Percentiles rank a stretch among this genome's conserved stretches.
Evolutionary conservation across 352 stramenopile genomes (phyloP).

Genomic region (Globisporangium nagaii): DNA sequence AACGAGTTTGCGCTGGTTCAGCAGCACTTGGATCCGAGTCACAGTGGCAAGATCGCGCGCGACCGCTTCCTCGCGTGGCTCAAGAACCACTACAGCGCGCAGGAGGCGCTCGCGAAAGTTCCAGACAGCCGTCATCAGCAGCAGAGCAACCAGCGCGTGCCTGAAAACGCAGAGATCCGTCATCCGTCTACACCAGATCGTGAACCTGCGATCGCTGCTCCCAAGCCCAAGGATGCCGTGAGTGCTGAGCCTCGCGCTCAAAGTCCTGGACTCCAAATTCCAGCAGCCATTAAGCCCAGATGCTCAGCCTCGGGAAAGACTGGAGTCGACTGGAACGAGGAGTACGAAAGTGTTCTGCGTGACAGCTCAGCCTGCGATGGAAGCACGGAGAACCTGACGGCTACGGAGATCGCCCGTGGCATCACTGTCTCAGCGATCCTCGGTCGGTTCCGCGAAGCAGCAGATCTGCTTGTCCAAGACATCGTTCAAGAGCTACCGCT

Average conservation of each 20-base stretch:
- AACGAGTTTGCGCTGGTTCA: constrained; percentile 38
- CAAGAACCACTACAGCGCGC: constrained; percentile 27
- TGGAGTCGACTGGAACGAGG: not conserved
- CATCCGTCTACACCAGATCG: not conserved
- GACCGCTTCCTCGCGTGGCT: constrained; percentile 37
- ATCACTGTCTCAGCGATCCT: constrained; percentile 24
- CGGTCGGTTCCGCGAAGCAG: constrained; percentile 29
- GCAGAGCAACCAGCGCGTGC: not conserved
- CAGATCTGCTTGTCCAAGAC: constrained; percentile 20
- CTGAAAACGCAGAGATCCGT: not conserved
- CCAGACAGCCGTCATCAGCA: not conserved
- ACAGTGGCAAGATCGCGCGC: constrained; percentile 31
- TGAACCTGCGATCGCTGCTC: not conserved
- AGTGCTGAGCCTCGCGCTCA: not conserved
- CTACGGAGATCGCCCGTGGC: constrained; percentile 8
- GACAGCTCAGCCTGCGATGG: not conserved
- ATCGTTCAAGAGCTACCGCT: constrained; percentile 35
- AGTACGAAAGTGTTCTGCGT: not conserved
- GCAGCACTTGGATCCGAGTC: constrained; percentile 44
- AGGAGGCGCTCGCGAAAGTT: constrained; percentile 22
- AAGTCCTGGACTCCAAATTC: not conserved
- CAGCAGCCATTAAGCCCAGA: too few relatives aligned
- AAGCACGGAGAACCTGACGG: not conserved
- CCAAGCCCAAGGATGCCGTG: not conserved
- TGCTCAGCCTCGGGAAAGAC: too few relatives aligned